Conservation (phyloP, 805 yeast genomes). For the Lipomyces mesembrius region DNA sequence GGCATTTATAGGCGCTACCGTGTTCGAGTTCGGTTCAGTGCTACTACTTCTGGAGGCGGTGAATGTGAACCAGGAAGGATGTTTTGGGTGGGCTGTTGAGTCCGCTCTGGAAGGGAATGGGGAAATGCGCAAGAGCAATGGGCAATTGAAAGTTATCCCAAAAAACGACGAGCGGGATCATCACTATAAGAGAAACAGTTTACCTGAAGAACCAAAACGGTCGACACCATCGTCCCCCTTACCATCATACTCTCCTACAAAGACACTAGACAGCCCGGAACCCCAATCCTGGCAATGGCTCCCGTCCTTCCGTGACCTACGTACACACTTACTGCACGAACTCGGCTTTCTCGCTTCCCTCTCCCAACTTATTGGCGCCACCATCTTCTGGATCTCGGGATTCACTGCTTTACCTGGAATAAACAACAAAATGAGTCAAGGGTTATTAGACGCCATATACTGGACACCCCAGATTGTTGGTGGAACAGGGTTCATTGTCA, state of each 20-base stretch:
- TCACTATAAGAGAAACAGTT: not conserved
- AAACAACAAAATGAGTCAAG: not conserved
- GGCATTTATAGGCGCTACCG: not conserved
- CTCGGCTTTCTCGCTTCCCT: not conserved
- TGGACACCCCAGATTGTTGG: not conserved
- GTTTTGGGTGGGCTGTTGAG: conserved; percentile 2
- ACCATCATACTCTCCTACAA: not conserved
- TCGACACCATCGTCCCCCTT: too few relatives aligned
- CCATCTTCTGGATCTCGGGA: not conserved
- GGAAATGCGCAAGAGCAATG: not conserved
- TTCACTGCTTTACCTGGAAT: not conserved
- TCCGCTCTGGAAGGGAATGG: not conserved
- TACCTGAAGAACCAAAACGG: not conserved
- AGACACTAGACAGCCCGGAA: not conserved
- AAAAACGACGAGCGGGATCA: not conserved
- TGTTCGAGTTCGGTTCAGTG: not conserved
- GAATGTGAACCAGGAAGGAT: not conserved
- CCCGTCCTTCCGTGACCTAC: not conserved
- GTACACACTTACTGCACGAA: not conserved
- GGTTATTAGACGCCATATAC: not conserved
- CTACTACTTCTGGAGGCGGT: not conserved
- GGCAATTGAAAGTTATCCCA: not conserved
- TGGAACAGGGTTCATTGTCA: not conserved
- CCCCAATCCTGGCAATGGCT: not conserved
- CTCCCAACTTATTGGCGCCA: not conserved